Conservation (phyloP, 202 grass and related monocot genomes). For the Setaria viridis region DNA sequence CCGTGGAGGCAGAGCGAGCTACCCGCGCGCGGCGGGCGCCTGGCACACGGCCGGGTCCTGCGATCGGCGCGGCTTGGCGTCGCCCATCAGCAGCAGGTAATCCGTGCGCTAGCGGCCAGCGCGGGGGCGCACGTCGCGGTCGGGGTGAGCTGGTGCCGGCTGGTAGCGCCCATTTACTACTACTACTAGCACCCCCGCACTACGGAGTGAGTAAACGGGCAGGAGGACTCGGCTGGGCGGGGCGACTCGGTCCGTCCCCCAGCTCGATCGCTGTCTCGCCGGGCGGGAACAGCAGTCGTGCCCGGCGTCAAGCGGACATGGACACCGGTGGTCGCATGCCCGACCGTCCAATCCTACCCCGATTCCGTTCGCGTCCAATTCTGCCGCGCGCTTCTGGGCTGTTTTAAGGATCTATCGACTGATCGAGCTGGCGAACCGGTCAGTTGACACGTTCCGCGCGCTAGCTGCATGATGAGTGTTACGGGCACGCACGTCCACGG, state of each 20-base stretch:
- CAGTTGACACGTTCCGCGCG: conserved; percentile 2
- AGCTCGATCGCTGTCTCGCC: neutral
- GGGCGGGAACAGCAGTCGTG: conserved; percentile 38
- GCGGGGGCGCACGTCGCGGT: conserved; percentile 26
- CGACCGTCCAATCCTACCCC: neutral
- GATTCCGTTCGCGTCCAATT: neutral
- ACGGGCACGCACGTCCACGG: neutral
- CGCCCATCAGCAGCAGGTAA: neutral
- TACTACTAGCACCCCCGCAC: neutral
- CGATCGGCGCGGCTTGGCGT: neutral
- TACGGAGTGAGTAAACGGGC: conserved; percentile 11
- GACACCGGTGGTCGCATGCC: neutral
- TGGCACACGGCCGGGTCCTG: neutral
- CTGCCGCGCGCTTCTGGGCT: neutral
- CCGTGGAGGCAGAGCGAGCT: neutral
- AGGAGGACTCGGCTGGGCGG: neutral
- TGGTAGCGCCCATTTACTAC: neutral
- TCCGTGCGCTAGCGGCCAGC: neutral
- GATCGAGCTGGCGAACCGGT: neutral
- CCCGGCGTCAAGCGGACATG: conserved; percentile 41
- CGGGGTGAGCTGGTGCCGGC: conserved; percentile 43
- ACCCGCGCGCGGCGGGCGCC: neutral
- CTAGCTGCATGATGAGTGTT: neutral
- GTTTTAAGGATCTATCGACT: neutral
- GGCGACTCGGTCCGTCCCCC: conserved; percentile 29